These are phyloP conservation scores for Perkinsus chesapeaki DNA, from an alignment of 169 alveolate species.

Conservation along the genomic window DNA sequence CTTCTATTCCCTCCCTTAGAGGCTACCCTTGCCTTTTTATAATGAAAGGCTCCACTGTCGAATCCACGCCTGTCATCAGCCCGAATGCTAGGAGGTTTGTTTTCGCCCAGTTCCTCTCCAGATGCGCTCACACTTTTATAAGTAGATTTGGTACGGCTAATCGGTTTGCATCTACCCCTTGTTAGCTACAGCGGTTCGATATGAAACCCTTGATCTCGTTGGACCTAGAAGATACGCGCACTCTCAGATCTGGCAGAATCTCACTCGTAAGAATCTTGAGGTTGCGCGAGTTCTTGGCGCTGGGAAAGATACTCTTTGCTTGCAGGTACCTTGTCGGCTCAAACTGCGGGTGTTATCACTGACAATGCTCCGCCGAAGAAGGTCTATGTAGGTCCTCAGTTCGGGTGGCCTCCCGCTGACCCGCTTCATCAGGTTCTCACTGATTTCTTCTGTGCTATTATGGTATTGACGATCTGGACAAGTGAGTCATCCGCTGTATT, in stretches of 20 bases:
- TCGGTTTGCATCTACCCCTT: not conserved
- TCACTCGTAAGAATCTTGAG: not conserved
- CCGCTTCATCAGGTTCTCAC: not conserved
- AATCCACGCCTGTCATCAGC: not conserved
- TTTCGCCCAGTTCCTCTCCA: not conserved
- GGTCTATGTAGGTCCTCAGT: not conserved
- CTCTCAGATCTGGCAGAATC: not conserved
- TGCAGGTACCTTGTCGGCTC: not conserved
- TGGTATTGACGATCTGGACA: not conserved
- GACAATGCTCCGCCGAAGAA: constrained; percentile 1
- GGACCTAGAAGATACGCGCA: not conserved
- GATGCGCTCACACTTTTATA: not conserved
- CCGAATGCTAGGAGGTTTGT: not conserved
- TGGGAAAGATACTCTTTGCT: not conserved
- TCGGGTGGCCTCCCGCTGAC: not conserved
- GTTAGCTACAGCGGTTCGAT: not conserved
- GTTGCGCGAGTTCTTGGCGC: not conserved
- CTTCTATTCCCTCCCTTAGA: not conserved
- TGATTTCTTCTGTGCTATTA: not conserved
- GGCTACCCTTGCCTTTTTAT: not conserved
- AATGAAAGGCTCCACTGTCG: not conserved
- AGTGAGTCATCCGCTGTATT: not conserved
- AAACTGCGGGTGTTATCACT: not conserved
- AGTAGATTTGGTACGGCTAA: not conserved
- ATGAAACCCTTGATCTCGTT: not conserved